Conservation (phyloP, 2,329 filamentous ascomycete species). For the Cladophialophora immunda region DNA sequence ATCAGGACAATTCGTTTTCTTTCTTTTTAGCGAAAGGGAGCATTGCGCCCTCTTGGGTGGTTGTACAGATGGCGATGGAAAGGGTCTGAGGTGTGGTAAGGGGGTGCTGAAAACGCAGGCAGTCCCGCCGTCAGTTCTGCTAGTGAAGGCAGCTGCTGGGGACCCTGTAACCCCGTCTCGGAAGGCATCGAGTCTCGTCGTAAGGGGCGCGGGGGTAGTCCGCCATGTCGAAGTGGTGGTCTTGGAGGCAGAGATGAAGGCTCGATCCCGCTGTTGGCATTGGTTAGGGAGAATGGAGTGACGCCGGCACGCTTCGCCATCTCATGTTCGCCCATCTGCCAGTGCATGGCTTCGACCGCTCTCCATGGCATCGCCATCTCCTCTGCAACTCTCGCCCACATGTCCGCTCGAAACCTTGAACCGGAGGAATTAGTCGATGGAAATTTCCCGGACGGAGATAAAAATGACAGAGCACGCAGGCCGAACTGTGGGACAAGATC, state of each 20-base stretch:
- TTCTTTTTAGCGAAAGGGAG: conserved; percentile 41
- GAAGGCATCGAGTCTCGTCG: conserved; percentile 49
- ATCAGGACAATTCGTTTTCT: conserved; percentile 34
- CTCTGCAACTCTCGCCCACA: conserved; percentile 96
- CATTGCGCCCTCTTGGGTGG: conserved; percentile 48
- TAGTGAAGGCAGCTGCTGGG: conserved; percentile 53
- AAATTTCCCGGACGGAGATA: conserved; percentile 8
- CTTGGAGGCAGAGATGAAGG: conserved; percentile 28
- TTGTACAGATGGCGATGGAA: conserved; percentile 42
- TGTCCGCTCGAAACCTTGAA: conserved; percentile 89
- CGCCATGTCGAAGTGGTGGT: conserved; percentile 26
- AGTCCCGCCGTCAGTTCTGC: conserved; percentile 58
- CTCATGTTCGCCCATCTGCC: conserved; percentile 91
- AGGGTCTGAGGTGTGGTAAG: conserved; percentile 37
- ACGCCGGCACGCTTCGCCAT: conserved; percentile 94
- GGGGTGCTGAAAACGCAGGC: conserved; percentile 53
- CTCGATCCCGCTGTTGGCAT: conserved; percentile 42
- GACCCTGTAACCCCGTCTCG: conserved; percentile 47
- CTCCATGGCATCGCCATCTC: conserved; percentile 96
- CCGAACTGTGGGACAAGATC: conserved; percentile 17
- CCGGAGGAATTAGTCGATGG: conserved; percentile 17
- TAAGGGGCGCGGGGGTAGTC: conserved; percentile 44
- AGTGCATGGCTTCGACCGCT: conserved; percentile 97
- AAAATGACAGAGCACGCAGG: conserved; percentile 9
- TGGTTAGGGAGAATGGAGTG: conserved; percentile 79